A percentile compares a stretch with the other conserved stretches of the same genome.
These are phyloP conservation scores for Gremmenia infestans DNA, from an alignment of 2,329 filamentous ascomycete species.

Conservation along the genomic window DNA sequence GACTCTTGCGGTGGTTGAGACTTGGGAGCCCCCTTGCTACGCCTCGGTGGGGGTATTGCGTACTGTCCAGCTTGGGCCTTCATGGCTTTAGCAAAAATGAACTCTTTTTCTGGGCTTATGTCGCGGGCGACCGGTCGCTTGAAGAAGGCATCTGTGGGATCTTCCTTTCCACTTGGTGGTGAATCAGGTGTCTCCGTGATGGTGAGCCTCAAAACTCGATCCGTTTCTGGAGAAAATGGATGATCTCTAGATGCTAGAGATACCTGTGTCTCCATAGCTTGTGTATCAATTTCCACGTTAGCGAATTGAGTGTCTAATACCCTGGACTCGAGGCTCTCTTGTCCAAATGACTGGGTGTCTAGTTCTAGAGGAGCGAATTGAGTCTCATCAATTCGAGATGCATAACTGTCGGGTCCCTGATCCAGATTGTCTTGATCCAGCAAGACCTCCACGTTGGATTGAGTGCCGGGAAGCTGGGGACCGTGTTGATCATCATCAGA, in stretches of 20 bases:
- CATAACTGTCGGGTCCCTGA: conserved; percentile 3
- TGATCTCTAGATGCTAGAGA: background rate
- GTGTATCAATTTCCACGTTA: conserved; percentile 8
- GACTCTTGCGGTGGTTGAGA: background rate
- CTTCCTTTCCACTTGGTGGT: background rate
- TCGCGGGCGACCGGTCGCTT: background rate
- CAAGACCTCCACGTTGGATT: background rate
- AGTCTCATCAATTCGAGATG: conserved; percentile 17
- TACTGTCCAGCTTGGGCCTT: background rate
- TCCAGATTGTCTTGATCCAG: background rate
- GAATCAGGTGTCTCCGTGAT: background rate
- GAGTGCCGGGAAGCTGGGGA: background rate
- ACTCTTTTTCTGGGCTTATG: background rate
- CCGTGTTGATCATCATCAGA: background rate
- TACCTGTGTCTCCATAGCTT: conserved; percentile 1
- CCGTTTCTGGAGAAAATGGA: background rate
- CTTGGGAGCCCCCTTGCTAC: background rate
- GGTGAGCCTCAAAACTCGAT: background rate
- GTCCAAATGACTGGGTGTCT: conserved; percentile 16
- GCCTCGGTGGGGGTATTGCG: background rate
- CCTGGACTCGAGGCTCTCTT: conserved; percentile 4
- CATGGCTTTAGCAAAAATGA: background rate
- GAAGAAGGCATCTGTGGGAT: too few species aligned
- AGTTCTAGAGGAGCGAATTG: conserved; percentile 20
- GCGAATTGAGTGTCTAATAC: conserved; percentile 5